Base-by-base conservation (phyloP, 1,139 yeast species). In the Scheffersomyces lignicola region DNA sequence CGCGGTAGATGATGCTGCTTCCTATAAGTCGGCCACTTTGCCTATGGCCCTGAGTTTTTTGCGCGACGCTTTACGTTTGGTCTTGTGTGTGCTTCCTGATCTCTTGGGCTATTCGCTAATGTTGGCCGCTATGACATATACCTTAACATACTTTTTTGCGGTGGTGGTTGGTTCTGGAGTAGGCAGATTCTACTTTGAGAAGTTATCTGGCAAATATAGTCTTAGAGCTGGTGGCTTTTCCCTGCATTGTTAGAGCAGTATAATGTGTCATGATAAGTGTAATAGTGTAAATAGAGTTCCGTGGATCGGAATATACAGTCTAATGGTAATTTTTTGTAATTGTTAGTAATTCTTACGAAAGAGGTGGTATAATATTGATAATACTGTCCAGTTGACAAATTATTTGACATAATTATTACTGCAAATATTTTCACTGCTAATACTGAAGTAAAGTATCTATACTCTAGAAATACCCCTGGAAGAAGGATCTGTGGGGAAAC, bases 41-140 rank as follows among this genome's bases (percentile, higher is more conserved):
- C 43, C 60, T 2, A 25, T 48, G 18, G 61, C 59, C 4, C 48
- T 60, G 10, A 43, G 43, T 1, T 55, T 77, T 31, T 61, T 68
- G 25, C 54, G 84, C 52, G 86, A 83, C 55, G 38, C 68, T 7
- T 65, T 81, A 10, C 65, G 90, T 47, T 56, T 81, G 16, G 35
- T 69, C 0, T 49, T 83, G 30, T 72, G 80, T 14, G 78, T 84
- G 40, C 53, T 78, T 17, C 76, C 85, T 3, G 84, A 84, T 21
- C 65, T 83, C 66, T 55, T 84, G 33, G 80, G 83, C 7, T 83
- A 80, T 52, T 79, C 80, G 26, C 60, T 84, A 48, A 84, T 84
- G 94, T 71, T 84, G 63, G 89, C 80, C 10, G 84, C 83, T 8
- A 84, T 84, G 94, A 68, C 84, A 22, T 83, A 66, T 52, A 73